A percentile compares a stretch with the other conserved stretches of the same genome.
phyloP scores from a whole-genome alignment of 2,329 filamentous ascomycete genomes.

The Alternaria longipes region DNA sequence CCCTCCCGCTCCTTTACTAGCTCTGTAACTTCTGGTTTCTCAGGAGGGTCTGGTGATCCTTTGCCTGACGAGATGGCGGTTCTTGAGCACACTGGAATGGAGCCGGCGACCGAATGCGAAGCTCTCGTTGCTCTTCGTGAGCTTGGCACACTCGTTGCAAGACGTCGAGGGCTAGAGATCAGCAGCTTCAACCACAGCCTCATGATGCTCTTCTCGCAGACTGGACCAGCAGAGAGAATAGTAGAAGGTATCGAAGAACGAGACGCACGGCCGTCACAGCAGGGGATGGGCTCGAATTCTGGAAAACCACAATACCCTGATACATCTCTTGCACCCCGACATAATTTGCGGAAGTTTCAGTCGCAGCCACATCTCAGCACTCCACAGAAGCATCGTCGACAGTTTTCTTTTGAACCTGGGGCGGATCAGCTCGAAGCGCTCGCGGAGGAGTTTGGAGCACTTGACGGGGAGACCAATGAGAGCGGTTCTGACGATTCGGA shows the following conservation, averaged over 20 bases:
- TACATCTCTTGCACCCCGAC: slow-evolving; percentile 6
- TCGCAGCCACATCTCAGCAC: slow-evolving; percentile 33
- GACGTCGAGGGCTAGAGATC: slow-evolving; percentile 46
- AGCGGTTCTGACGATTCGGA: slow-evolving; percentile 17
- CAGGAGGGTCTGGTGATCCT: slow-evolving; percentile 41
- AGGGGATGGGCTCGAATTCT: not conserved
- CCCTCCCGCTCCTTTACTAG: slow-evolving; percentile 13
- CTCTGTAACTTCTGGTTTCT: slow-evolving; percentile 45
- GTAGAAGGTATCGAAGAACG: not conserved
- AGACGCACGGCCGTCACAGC: not conserved
- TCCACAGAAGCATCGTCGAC: slow-evolving; percentile 35
- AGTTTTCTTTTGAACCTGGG: slow-evolving; percentile 57
- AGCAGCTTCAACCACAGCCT: slow-evolving; percentile 46
- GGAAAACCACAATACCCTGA: not conserved
- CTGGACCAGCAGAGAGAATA: slow-evolving; percentile 4
- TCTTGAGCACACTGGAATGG: slow-evolving; percentile 5
- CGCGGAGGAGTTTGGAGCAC: slow-evolving; percentile 18
- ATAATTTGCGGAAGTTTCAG: slow-evolving; percentile 18
- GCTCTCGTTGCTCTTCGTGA: slow-evolving; percentile 46
- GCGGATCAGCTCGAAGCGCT: slow-evolving; percentile 48
- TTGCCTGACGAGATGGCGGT: slow-evolving; percentile 41
- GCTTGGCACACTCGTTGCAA: slow-evolving; percentile 47
- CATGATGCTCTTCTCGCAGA: slow-evolving; percentile 41
- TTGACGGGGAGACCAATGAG: slow-evolving; percentile 13
- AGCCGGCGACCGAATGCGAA: slow-evolving; percentile 38